These are phyloP conservation scores for Arthroderma uncinatum DNA, from an alignment of 2,329 filamentous ascomycete genomes.

Conservation along the genomic window DNA sequence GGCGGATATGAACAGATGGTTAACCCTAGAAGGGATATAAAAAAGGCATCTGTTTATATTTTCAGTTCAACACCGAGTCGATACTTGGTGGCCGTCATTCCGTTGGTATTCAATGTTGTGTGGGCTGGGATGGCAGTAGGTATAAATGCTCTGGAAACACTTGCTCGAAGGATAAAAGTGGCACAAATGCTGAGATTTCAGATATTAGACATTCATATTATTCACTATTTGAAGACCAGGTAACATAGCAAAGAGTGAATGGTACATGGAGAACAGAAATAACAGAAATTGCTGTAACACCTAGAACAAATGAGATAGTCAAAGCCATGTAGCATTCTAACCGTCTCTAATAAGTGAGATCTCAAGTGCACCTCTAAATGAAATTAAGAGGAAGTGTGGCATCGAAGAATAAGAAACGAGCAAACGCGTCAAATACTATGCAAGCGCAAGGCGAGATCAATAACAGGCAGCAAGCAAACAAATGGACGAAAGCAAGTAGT, in stretches of 20 bases:
- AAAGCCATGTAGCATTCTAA: background rate
- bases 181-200: no score
- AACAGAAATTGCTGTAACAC: no score
- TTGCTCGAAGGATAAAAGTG: no score
- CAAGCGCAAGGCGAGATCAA: background rate
- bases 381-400: background rate
- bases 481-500: background rate
- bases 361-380: background rate
- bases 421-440: background rate
- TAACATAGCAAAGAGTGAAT: no score
- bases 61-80: background rate
- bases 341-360: background rate
- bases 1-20: slow-evolving; percentile 4
- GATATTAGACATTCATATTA: no score
- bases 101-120: background rate
- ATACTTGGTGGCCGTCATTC: background rate
- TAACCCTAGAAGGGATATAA: background rate
- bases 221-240: no score
- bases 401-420: background rate
- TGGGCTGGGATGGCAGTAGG: background rate
- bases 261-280: no score
- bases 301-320: background rate
- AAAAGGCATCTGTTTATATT: background rate
- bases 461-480: background rate
- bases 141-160: background rate